Base-by-base conservation (phyloP, 257 asterid species). In the Lycium ferocissimum region DNA sequence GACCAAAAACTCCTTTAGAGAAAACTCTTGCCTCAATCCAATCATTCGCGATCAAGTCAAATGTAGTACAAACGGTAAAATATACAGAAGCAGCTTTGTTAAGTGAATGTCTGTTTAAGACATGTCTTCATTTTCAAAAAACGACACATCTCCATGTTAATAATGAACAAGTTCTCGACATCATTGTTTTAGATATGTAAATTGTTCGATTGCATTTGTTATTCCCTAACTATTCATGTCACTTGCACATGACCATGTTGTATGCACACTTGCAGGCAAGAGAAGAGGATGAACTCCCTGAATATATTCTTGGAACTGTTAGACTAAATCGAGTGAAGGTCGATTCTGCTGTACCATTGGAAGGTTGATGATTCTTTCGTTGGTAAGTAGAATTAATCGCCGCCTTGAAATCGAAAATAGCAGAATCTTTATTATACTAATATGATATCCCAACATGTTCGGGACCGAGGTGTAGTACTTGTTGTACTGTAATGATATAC, bases 251-350 rank as follows among this genome's bases (percentile, higher is more conserved):
- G 65, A 83, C 56, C 47, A 58, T 18, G 40, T 40, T 13, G 37
- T 38, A 45, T 22, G 38, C 14, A 76, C 79, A 53, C 85, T 73
- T 85, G 53, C 94, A 97, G 99, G 99, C 93, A 47, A 93, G 83
- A 90, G 98, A 95, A 83, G 98, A 92, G 86, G 87, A 87, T 7
- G 99, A 97, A 82, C 98, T 97, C 84, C 99, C 99, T 4, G 98
- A 95, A 89, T 91, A 91, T 88, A 88, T 97, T 87, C 98, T 95
- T 82, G 98, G 98, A 91, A 95, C 98, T 33, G 98, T 94, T 79
- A 83, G 98, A 86, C 88, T 97, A 81, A 97, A 94, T 88, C 98
- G 98, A 0, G 57, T 97, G 18, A 88, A 85, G 87, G 88, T 89
- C 40, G 99, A 97, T 63, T 88, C 98, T 85, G 99, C 99, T 85